Evolutionary conservation across 495 filamentous ascomycete species (phyloP).

Genomic region (Sphaerosporella brunnea): DNA sequence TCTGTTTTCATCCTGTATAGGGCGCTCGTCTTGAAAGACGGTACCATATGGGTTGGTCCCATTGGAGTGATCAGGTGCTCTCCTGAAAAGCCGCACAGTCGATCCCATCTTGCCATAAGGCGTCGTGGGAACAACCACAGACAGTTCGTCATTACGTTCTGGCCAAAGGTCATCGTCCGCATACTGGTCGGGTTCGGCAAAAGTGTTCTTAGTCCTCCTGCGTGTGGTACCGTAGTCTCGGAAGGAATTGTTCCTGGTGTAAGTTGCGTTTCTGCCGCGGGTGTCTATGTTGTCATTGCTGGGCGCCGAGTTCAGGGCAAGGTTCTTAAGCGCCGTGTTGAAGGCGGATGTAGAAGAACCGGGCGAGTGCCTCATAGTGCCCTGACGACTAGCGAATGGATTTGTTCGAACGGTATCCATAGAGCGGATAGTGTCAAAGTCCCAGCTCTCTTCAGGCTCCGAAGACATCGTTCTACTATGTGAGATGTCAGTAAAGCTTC

Average conservation of each 20-base stretch:
- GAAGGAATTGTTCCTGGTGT: no score
- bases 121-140: conserved; percentile 40
- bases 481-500: neutral
- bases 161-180: neutral
- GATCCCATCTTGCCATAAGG: conserved; percentile 81
- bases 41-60: conserved; percentile 26
- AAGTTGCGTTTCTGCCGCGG: conserved; percentile 10
- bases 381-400: no score
- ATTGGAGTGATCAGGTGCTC: conserved; percentile 54
- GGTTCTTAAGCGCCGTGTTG: conserved; percentile 15
- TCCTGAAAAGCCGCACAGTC: conserved; percentile 74
- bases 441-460: conserved; percentile 18
- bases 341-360: no score
- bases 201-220: conserved; percentile 9
- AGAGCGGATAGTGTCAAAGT: conserved; percentile 24
- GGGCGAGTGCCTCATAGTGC: no score
- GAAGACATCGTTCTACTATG: conserved; percentile 1
- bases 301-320: conserved; percentile 18
- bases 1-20: conserved; percentile 4
- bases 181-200: neutral
- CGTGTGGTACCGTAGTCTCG: conserved; percentile 11
- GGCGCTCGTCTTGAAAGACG: conserved; percentile 2
- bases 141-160: neutral
- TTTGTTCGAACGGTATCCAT: conserved; percentile 21
- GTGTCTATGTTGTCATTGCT: conserved; percentile 16